Conservation (phyloP, 805 yeast genomes). For the Pichia insulana region DNA sequence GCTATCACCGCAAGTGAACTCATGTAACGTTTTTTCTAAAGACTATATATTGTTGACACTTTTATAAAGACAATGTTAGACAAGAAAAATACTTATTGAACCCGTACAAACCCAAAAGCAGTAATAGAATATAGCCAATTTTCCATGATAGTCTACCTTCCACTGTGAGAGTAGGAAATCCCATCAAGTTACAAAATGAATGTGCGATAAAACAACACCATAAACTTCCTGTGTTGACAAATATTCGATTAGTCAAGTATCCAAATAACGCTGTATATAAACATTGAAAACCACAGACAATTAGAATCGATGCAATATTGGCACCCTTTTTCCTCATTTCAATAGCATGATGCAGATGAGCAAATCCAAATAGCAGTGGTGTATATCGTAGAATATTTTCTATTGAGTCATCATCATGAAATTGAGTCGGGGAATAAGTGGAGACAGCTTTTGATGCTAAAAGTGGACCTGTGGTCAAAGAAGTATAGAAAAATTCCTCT, state of each 20-base stretch:
- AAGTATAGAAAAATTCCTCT: constrained; percentile 67
- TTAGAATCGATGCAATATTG: constrained; percentile 25
- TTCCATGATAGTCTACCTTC: constrained; percentile 15
- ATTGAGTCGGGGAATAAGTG: constrained; percentile 4
- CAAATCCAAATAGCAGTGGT: constrained; percentile 65
- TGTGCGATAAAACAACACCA: constrained; percentile 57
- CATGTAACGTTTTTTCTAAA: neutral
- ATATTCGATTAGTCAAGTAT: constrained; percentile 48
- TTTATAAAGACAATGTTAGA: neutral
- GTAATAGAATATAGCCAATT: constrained; percentile 31
- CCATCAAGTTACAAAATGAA: constrained; percentile 58
- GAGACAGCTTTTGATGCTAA: constrained; percentile 12
- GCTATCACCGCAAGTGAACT: constrained; percentile 1
- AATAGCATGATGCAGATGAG: constrained; percentile 70
- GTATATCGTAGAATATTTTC: constrained; percentile 26
- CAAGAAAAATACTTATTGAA: constrained; percentile 27
- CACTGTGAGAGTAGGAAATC: constrained; percentile 42
- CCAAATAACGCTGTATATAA: constrained; percentile 68
- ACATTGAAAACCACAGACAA: constrained; percentile 42
- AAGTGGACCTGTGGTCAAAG: constrained; percentile 20
- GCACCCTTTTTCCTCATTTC: constrained; percentile 29
- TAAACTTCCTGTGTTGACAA: constrained; percentile 42
- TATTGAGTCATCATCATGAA: constrained; percentile 1
- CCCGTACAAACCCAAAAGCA: constrained; percentile 34
- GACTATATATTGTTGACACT: neutral